These are phyloP conservation scores for Hortiboletus rubellus DNA, from an alignment of 1,284 basidiomycete species.

Conservation along the genomic window DNA sequence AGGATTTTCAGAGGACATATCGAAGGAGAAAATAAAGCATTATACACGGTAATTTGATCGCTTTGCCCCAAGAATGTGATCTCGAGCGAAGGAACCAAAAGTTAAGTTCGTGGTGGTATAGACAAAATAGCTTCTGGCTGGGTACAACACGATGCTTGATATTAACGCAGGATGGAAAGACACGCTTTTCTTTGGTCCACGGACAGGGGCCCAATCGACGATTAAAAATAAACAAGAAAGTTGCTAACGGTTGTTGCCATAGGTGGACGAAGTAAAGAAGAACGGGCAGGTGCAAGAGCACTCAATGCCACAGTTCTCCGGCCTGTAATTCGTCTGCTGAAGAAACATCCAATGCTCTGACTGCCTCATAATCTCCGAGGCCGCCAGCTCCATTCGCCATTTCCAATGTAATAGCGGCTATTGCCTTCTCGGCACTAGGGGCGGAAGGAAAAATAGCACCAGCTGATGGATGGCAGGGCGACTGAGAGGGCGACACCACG, in stretches of 20 bases:
- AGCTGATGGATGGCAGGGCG: conserved; percentile 7
- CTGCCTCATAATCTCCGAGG: conserved; percentile 59
- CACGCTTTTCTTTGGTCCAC: conserved; percentile 25
- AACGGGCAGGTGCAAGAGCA: not conserved
- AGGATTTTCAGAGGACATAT: conserved; percentile 16
- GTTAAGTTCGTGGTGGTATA: conserved; percentile 28
- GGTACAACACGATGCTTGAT: conserved; percentile 33
- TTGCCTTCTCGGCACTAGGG: conserved; percentile 55
- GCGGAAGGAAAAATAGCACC: conserved; percentile 26
- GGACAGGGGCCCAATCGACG: conserved; percentile 11
- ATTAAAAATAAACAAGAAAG: conserved; percentile 35
- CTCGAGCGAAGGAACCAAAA: conserved; percentile 3
- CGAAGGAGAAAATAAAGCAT: conserved; percentile 20
- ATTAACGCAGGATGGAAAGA: conserved; percentile 25
- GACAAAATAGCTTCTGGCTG: conserved; percentile 19
- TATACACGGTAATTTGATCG: conserved; percentile 22
- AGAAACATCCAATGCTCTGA: conserved; percentile 45
- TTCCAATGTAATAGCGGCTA: conserved; percentile 61
- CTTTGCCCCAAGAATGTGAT: conserved; percentile 5
- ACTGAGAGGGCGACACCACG: conserved; percentile 16
- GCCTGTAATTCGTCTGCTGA: conserved; percentile 45
- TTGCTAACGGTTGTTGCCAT: not conserved
- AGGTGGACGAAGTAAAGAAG: not conserved
- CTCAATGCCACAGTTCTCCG: conserved; percentile 66
- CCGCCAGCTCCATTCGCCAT: conserved; percentile 71